These are phyloP conservation scores for Acer yangbiense DNA, from an alignment of 345 rosid genomes.

Conservation along the genomic window DNA sequence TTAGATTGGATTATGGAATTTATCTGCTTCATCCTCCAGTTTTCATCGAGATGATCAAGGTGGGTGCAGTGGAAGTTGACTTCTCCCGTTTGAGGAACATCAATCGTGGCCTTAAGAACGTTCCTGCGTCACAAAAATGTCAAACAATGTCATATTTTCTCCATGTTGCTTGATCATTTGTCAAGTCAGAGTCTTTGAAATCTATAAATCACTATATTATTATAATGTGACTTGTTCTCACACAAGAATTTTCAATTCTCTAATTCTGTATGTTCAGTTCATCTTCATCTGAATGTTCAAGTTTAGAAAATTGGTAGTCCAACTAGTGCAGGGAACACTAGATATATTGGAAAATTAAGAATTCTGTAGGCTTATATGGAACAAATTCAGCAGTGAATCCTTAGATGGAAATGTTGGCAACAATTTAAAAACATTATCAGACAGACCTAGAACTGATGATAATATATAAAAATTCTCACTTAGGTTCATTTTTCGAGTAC, in stretches of 20 bases:
- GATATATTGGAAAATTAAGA: background rate
- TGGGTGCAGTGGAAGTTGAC: constrained; percentile 87
- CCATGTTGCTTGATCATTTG: background rate
- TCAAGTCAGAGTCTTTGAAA: background rate
- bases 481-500: constrained; percentile 2
- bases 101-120: constrained; percentile 79
- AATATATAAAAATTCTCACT: background rate
- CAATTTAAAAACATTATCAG: background rate
- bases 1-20: constrained; percentile 64
- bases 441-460: background rate
- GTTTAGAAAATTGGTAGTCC: too few species aligned
- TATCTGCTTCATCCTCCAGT: constrained; percentile 94
- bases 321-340: too few species aligned
- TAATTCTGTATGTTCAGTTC: background rate
- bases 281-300: background rate
- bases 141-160: background rate
- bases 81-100: constrained; percentile 76
- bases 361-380: background rate
- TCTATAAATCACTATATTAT: too few species aligned
- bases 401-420: background rate
- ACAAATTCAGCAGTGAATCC: background rate
- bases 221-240: background rate
- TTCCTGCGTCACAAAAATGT: constrained; percentile 45
- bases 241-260: background rate
- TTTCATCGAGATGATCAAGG: constrained; percentile 90